Base-by-base conservation (phyloP, 352 stramenopile genomes). In the Thalassiosira delicatula region DNA sequence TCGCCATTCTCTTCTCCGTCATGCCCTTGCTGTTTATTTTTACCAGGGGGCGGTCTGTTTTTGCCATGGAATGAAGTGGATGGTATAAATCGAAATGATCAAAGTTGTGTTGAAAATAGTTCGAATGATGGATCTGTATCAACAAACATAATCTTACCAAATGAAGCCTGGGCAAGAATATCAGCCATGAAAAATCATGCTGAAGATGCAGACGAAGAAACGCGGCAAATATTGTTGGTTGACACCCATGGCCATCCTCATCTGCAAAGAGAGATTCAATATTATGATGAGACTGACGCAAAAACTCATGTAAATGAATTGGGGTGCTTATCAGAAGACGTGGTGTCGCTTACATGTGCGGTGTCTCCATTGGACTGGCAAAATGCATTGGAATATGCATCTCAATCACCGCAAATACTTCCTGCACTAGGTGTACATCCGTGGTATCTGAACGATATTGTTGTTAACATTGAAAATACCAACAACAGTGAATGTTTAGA, bases 181-280 rank as follows among this genome's bases (percentile, higher is more conserved):
- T 40, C 42, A 53, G 37, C 17, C 37, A 17, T 17, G 8, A 73
- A 54, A 25, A 29, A 66, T 44, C 32, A 5, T 33, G 19, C 19
- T 14, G 19, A 49, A 68, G 32, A 70, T 53, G 11, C 51, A 65
- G 61, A 32, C 21, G n/a, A 37, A 44, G 27, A 25, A 42, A 49
- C 40, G 5, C 42, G 65, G 12, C 44, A 60, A 53, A 37, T 85
- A 44, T 23, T 88, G 25, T 70, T 93, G 8, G 78, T 93, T 19
- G 89, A 92, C 85, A 92, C 89, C 33, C 89, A 93, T 73, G 78
- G 87, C 17, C 89, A 93, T 76, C 83, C 89, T 14, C 87, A 93
- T 83, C 68, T 93, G 19, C 46, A 92, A 77, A 53, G 87, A 78
- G 81, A 88, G 25, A 62, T 69, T 44, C 49, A 87, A 60, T 84